phyloP scores from a whole-genome alignment of 345 rosid species.

The Eucalyptus globulus region DNA sequence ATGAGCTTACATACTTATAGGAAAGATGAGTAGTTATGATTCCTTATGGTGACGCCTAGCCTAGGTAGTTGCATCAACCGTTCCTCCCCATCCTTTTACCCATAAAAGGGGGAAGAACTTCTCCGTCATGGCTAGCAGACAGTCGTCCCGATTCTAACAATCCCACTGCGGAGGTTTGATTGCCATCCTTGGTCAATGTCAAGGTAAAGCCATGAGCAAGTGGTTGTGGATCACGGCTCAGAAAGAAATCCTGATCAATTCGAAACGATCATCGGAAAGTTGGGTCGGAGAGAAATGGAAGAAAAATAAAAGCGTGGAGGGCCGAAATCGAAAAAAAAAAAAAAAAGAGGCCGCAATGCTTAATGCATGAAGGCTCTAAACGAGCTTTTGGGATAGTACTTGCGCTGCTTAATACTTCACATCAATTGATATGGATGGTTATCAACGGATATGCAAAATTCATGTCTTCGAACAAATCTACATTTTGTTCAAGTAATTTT shows the following conservation, averaged over 20 bases:
- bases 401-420: too few species aligned
- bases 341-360: background rate
- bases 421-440: background rate
- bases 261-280: background rate
- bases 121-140: background rate
- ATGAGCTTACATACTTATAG: accelerated
- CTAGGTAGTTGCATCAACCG: background rate
- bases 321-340: too few species aligned
- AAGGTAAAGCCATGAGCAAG: background rate
- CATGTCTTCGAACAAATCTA: too few species aligned
- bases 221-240: background rate
- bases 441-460: background rate
- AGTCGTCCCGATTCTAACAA: background rate
- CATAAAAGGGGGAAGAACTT: background rate
- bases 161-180: background rate
- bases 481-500: background rate
- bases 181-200: background rate
- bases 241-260: background rate
- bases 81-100: background rate
- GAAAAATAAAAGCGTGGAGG: background rate
- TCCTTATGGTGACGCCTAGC: background rate
- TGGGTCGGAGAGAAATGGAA: background rate
- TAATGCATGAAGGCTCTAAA: background rate
- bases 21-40: background rate
- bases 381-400: background rate